Evolutionary conservation across 1,284 basidiomycete species (phyloP).

Genomic region (Trametes versicolor): DNA sequence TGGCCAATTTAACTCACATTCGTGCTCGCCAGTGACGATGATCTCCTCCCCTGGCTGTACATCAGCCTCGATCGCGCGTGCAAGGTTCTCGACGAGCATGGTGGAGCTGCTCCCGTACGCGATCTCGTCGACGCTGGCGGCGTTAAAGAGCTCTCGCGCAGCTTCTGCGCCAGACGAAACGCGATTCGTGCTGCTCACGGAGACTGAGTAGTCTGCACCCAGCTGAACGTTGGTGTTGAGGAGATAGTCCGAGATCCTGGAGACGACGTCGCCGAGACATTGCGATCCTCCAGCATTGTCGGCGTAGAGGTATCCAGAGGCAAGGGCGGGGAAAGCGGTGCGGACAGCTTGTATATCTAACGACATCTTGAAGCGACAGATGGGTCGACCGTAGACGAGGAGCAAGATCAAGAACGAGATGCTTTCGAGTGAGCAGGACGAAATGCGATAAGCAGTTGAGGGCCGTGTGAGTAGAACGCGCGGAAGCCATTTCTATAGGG

Average conservation of each 20-base stretch:
- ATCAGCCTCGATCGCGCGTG: constrained; percentile 64
- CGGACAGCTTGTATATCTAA: constrained; percentile 65
- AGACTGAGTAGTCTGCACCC: constrained; percentile 72
- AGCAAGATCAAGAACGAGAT: background rate
- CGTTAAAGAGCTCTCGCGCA: constrained; percentile 71
- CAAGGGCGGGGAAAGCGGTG: constrained; percentile 70
- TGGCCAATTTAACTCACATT: constrained; percentile 55
- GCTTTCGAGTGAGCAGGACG: background rate
- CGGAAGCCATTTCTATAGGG: background rate
- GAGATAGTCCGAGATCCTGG: constrained; percentile 73
- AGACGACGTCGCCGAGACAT: constrained; percentile 60
- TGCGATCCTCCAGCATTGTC: constrained; percentile 88
- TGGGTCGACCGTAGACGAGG: background rate
- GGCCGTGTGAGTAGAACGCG: constrained; percentile 1
- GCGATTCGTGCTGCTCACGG: constrained; percentile 60
- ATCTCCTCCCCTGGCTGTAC: constrained; percentile 73
- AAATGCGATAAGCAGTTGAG: background rate
- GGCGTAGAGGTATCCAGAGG: constrained; percentile 69
- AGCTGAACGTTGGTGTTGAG: constrained; percentile 78
- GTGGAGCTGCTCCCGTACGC: constrained; percentile 77
- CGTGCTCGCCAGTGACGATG: constrained; percentile 80
- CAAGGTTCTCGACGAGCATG: constrained; percentile 70
- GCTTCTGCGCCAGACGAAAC: constrained; percentile 61
- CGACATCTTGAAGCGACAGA: constrained; percentile 1
- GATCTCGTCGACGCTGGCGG: constrained; percentile 66